Base-by-base conservation (phyloP, 2,329 filamentous ascomycete species). In the Trichoderma sp. region DNA sequence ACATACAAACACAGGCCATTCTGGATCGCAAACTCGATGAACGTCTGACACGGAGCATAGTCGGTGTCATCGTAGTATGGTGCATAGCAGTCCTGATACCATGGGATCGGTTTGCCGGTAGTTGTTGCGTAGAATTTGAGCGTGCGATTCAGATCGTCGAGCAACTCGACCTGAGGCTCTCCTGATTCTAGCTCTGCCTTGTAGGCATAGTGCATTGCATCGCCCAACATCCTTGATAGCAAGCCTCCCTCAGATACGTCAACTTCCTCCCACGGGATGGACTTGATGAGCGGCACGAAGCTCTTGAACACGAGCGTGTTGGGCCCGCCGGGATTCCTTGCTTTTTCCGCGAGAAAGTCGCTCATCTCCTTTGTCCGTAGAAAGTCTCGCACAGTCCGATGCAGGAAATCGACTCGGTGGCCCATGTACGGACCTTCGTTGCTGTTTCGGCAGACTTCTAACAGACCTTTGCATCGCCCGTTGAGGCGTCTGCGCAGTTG, bases 371-470 rank as follows among this genome's bases (percentile, higher is more conserved):
- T 51, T 24, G 39, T 51, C 8, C 15, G 24, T 3, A 71, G 26
- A 28, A 71, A 74, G 51, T 74, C 73, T n/a, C 47, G 36, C 15
- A 74, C 73, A 2, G 72, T 74, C 3, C 72, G 65, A 39, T 74
- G 73, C 1, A 74, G 62, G 39, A 74, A 74, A 18, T 73, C 70
- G 18, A 74, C 72, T 14, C 51, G 18, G 30, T 53, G 56, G 12
- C 61, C 24, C n/a, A 24, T 26, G 36, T 63, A 47, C 2, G 15
- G 11, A 2, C 43, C 34, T 1, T 30, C 47, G 4, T 53, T 24
- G n/a, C 6, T 12, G 7, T 39, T 30, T 1, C 32, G 12, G 4
- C 15, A 26, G 3, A 68, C 24, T 56, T 73, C 39, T 11, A 70
- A 7, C 4, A 69, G 61, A 6, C 36, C 65, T 15, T 26, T 21